Percentiles rank a stretch among this genome's conserved stretches.
Conservation (phyloP, 108 stramenopile species). For the Hondaea fermentalgiana region DNA sequence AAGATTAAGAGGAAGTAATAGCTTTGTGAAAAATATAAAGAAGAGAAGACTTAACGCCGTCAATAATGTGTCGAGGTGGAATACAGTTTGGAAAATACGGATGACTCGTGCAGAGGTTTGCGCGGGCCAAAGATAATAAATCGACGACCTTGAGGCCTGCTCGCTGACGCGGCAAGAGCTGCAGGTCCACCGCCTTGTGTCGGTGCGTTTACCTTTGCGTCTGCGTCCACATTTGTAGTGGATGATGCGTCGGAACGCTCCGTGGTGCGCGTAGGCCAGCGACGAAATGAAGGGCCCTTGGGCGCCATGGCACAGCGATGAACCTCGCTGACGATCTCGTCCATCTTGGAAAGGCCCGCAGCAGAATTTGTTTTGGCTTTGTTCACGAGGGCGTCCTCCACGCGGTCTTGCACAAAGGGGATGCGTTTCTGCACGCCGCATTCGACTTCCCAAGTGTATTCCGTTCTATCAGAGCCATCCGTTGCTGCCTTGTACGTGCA, state of each 20-base stretch:
- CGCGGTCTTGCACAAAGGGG: background rate
- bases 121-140: background rate
- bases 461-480: background rate
- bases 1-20: too few relatives aligned
- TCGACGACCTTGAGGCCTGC: background rate
- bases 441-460: background rate
- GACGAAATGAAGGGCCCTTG: background rate
- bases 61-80: background rate
- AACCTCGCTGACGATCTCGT: background rate
- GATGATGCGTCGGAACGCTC: too few relatives aligned
- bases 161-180: background rate
- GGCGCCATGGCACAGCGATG: too few relatives aligned
- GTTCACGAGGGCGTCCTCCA: background rate
- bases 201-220: background rate
- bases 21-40: background rate
- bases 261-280: background rate
- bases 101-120: background rate
- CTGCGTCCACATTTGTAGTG: background rate
- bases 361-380: background rate
- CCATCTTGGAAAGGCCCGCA: conserved; percentile 6
- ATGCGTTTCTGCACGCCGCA: background rate
- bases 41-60: background rate
- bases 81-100: background rate
- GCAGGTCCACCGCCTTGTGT: background rate
- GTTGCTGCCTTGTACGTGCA: background rate